Conservation (phyloP, 2,329 filamentous ascomycete species). For the Ophioceras dolichostomum region DNA sequence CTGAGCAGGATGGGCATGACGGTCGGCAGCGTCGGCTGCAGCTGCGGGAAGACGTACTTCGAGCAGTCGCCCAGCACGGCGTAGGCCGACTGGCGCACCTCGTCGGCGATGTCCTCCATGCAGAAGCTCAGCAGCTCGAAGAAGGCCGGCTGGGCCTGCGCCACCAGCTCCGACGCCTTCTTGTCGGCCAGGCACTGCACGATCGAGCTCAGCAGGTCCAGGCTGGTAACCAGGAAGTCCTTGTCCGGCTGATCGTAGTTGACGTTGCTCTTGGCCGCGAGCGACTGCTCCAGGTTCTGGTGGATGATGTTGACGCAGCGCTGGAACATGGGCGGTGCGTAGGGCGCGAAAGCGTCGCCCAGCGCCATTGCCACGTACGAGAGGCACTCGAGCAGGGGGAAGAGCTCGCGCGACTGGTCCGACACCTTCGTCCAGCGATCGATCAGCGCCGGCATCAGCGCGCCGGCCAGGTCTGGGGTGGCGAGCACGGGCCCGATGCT, state of each 20-base stretch:
- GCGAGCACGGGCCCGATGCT: slow-evolving; percentile 74
- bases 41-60: slow-evolving; percentile 76
- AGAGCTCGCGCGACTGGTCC: slow-evolving; percentile 85
- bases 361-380: slow-evolving; percentile 88
- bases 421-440: slow-evolving; percentile 75
- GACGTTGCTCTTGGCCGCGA: slow-evolving; percentile 56
- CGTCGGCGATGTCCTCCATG: slow-evolving; percentile 82
- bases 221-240: slow-evolving; percentile 90
- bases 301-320: slow-evolving; percentile 88
- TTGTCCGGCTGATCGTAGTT: slow-evolving; percentile 75
- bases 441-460: slow-evolving; percentile 89
- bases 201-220: slow-evolving; percentile 86
- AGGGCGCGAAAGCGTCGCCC: slow-evolving; percentile 69
- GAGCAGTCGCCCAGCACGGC: slow-evolving; percentile 90
- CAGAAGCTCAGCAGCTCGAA: slow-evolving; percentile 86
- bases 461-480: slow-evolving; percentile 65
- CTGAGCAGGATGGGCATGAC: slow-evolving; percentile 74
- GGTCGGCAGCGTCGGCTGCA: slow-evolving; percentile 60
- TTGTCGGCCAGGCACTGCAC: slow-evolving; percentile 73
- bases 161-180: slow-evolving; percentile 66
- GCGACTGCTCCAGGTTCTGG: slow-evolving; percentile 71
- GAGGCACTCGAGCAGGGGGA: slow-evolving; percentile 89
- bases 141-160: slow-evolving; percentile 65
- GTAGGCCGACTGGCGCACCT: slow-evolving; percentile 92
- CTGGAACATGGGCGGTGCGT: slow-evolving; percentile 73